Conservation (phyloP, 768 basidiomycete genomes). For the Candolleomyces aberdarensis region DNA sequence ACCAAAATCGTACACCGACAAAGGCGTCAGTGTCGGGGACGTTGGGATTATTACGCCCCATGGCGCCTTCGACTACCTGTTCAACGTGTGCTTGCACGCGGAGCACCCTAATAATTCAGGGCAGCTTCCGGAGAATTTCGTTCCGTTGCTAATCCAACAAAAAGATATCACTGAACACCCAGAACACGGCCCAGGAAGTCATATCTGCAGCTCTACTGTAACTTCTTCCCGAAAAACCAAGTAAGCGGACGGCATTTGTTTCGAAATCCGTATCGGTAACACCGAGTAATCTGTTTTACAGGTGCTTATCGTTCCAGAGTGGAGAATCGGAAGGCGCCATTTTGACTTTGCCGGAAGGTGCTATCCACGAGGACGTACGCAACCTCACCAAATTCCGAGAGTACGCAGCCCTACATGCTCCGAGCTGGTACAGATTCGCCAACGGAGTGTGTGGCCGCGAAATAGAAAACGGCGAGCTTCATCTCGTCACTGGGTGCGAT, state of each 20-base stretch:
- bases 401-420: slow-evolving; percentile 22
- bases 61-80: slow-evolving; percentile 35
- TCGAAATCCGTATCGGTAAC: neutral
- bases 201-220: slow-evolving; percentile 12
- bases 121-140: slow-evolving; percentile 27
- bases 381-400: slow-evolving; percentile 22
- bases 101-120: slow-evolving; percentile 25
- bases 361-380: slow-evolving; percentile 21
- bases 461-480: slow-evolving; percentile 25
- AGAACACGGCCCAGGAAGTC: slow-evolving; percentile 13
- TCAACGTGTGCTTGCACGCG: slow-evolving; percentile 33
- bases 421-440: slow-evolving; percentile 28
- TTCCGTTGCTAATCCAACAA: slow-evolving; percentile 16
- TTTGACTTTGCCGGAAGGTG: slow-evolving; percentile 32
- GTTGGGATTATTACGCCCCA: slow-evolving; percentile 32
- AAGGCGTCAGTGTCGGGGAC: slow-evolving; percentile 35
- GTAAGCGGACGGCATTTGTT: neutral
- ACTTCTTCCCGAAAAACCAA: neutral
- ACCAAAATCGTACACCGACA: slow-evolving; percentile 19
- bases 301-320: slow-evolving; percentile 14
- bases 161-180: slow-evolving; percentile 10
- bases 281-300: neutral
- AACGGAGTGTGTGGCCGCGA: slow-evolving; percentile 19
- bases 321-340: slow-evolving; percentile 25
- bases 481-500: slow-evolving; percentile 28